Conservation (phyloP, 2,329 filamentous ascomycete genomes). For the Diaporthe ampelina region DNA sequence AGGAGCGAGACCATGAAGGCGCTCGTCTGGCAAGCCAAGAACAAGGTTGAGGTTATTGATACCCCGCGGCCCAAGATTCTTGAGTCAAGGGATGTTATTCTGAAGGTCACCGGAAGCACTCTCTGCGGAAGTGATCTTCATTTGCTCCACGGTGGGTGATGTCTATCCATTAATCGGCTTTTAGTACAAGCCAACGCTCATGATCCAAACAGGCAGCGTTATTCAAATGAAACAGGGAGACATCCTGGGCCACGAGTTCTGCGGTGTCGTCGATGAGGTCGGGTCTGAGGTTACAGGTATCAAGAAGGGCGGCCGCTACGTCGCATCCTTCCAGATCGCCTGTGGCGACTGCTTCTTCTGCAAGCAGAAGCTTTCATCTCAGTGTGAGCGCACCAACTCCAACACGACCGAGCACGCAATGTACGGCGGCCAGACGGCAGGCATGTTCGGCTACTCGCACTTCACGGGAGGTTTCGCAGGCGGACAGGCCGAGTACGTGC, state of each 20-base stretch:
- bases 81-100: conserved; percentile 82
- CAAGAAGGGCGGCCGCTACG: conserved; percentile 76
- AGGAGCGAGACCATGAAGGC: conserved; percentile 80
- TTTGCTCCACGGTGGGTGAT: conserved; percentile 62
- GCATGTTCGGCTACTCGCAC: conserved; percentile 80
- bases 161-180: neutral
- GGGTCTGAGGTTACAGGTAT: conserved; percentile 68
- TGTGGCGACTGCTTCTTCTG: conserved; percentile 82
- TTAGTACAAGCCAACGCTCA: neutral
- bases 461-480: conserved; percentile 91
- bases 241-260: conserved; percentile 76
- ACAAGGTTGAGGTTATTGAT: conserved; percentile 79
- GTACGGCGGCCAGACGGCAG: conserved; percentile 84
- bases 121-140: conserved; percentile 73
- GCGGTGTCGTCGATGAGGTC: conserved; percentile 67
- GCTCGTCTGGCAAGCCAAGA: conserved; percentile 85
- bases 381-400: conserved; percentile 84
- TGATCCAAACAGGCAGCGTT: conserved; percentile 55
- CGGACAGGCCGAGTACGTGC: conserved; percentile 88
- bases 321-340: conserved; percentile 90
- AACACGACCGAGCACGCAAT: conserved; percentile 80
- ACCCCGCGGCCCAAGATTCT: conserved; percentile 79
- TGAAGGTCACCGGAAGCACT: conserved; percentile 79
- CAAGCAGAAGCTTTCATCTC: conserved; percentile 81
- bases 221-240: conserved; percentile 74